A percentile compares a stretch with the other conserved stretches of the same genome.
phyloP scores from a whole-genome alignment of 2,329 filamentous ascomycete species.

The Huntiella abstrusa region DNA sequence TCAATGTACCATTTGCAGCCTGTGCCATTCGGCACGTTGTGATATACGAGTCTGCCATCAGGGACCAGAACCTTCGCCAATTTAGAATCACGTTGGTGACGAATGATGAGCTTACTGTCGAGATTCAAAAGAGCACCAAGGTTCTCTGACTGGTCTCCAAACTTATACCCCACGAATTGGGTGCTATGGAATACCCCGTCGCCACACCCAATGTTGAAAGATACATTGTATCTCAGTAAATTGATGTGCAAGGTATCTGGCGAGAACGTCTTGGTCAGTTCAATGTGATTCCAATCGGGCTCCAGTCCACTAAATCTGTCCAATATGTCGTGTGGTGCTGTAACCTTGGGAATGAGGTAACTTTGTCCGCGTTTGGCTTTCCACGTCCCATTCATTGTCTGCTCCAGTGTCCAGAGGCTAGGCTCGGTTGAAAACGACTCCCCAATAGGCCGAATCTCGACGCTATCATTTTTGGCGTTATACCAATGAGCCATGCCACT shows the following conservation, averaged over 20 bases:
- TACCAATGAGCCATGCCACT: conserved; percentile 29
- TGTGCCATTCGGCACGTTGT: too few relatives aligned
- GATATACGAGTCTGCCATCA: not conserved
- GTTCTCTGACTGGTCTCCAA: not conserved
- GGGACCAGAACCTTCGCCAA: conserved; percentile 21
- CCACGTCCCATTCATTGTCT: not conserved
- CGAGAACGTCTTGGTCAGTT: not conserved
- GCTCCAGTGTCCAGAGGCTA: conserved; percentile 15
- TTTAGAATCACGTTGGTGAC: conserved; percentile 8
- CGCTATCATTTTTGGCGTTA: conserved; percentile 13
- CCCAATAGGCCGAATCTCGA: conserved; percentile 19
- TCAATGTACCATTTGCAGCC: too few relatives aligned
- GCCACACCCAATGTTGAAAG: conserved; percentile 22
- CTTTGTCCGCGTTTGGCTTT: not conserved
- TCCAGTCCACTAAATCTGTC: not conserved
- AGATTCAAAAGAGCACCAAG: not conserved
- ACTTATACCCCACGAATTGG: conserved; percentile 24
- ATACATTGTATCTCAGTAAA: conserved; percentile 28
- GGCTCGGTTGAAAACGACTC: conserved; percentile 15
- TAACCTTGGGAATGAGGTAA: not conserved
- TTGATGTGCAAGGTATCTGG: conserved; percentile 20
- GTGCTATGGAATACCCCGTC: conserved; percentile 21
- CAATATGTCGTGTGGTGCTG: not conserved
- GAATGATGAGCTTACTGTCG: conserved; percentile 26
- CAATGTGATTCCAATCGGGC: not conserved